These are phyloP conservation scores for Pythium brassicae DNA, from an alignment of 352 stramenopile species.

Conservation along the genomic window DNA sequence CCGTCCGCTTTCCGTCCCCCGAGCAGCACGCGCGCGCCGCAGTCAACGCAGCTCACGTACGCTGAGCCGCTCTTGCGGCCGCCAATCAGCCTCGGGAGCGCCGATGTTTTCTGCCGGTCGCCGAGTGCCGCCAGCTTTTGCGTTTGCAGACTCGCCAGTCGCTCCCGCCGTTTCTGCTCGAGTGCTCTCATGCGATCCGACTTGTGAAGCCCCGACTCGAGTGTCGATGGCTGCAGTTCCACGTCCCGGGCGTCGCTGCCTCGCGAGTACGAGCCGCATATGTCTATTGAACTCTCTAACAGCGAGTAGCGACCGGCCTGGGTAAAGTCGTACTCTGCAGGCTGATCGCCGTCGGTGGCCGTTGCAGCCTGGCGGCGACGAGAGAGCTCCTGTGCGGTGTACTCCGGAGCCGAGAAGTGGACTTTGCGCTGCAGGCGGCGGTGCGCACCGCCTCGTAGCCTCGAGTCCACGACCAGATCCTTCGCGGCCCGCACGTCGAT, in stretches of 20 bases:
- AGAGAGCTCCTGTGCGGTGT: conserved; percentile 21
- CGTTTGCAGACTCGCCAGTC: conserved; percentile 36
- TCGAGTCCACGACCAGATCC: conserved; percentile 30
- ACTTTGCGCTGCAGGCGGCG: conserved; percentile 25
- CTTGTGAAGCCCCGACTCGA: conserved; percentile 28
- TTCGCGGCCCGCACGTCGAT: conserved; percentile 54
- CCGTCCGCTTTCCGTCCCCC: conserved; percentile 17
- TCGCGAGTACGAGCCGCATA: background rate
- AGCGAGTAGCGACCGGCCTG: too few species aligned
- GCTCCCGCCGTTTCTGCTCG: conserved; percentile 49
- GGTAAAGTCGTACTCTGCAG: too few species aligned
- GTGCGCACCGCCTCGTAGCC: conserved; percentile 5
- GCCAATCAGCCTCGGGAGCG: conserved; percentile 67
- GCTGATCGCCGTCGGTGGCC: conserved; percentile 24
- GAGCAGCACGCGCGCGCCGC: conserved; percentile 30
- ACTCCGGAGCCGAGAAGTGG: conserved; percentile 29
- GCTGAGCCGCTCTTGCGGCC: conserved; percentile 60
- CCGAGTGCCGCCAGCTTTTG: conserved; percentile 60
- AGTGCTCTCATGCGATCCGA: conserved; percentile 50
- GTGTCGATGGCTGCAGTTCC: background rate
- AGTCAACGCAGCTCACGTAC: conserved; percentile 57
- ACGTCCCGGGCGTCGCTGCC: background rate
- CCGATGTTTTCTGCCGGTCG: conserved; percentile 41
- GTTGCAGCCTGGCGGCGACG: conserved; percentile 23
- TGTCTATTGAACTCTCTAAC: background rate